Conservation (phyloP, 306 rosid genomes). For the Vigna radiata region DNA sequence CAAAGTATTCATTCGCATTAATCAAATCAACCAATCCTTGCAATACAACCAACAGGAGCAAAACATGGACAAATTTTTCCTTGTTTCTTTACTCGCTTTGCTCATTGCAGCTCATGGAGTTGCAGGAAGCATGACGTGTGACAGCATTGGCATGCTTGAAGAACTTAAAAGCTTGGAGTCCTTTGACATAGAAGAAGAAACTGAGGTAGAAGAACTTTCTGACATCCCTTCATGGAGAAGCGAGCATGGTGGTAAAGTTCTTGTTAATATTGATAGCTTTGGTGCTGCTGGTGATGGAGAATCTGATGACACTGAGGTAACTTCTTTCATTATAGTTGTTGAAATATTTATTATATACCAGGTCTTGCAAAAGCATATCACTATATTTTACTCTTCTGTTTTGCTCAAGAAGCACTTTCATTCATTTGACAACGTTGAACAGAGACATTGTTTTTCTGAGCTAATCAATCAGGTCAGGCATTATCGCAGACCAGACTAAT, state of each 20-base stretch:
- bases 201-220: slow-evolving; percentile 60
- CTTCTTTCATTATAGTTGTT: slow-evolving; percentile 13
- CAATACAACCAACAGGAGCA: slow-evolving; percentile 45
- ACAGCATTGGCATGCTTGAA: slow-evolving; percentile 55
- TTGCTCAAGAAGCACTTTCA: slow-evolving; percentile 31
- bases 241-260: slow-evolving; percentile 84
- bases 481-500: neutral
- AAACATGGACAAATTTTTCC: slow-evolving; percentile 69
- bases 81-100: slow-evolving; percentile 57
- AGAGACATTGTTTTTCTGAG: neutral
- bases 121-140: slow-evolving; percentile 59
- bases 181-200: slow-evolving; percentile 60
- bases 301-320: slow-evolving; percentile 88
- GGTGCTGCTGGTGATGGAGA: slow-evolving; percentile 87
- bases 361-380: neutral
- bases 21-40: slow-evolving; percentile 64
- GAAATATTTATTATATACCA: neutral
- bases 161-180: slow-evolving; percentile 58
- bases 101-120: slow-evolving; percentile 68
- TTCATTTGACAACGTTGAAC: slow-evolving; percentile 20
- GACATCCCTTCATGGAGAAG: slow-evolving; percentile 77
- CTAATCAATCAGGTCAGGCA: slow-evolving; percentile 7
- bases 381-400: slow-evolving; percentile 13
- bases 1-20: slow-evolving; percentile 62
- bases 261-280: slow-evolving; percentile 92